Conservation (phyloP, 495 filamentous ascomycete species). For the Elaphomyces granulatus region DNA sequence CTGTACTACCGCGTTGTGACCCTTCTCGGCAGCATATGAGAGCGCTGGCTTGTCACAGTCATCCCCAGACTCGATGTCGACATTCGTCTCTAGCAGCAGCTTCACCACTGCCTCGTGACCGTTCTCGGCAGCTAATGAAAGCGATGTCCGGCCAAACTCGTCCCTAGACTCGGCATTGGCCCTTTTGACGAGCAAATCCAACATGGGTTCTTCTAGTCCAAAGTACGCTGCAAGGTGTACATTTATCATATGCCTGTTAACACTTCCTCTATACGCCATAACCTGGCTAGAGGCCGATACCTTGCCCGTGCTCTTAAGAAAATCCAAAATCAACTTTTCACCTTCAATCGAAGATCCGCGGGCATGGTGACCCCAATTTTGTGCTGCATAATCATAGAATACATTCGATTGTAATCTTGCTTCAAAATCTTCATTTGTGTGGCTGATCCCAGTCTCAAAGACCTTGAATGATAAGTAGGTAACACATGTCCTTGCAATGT, state of each 20-base stretch:
- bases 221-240: slow-evolving; percentile 10
- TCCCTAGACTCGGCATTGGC: slow-evolving; percentile 12
- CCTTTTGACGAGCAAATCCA: too few relatives aligned
- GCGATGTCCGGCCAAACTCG: slow-evolving; percentile 10
- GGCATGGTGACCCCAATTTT: slow-evolving; percentile 19
- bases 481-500: slow-evolving; percentile 15
- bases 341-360: too few relatives aligned
- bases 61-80: too few relatives aligned
- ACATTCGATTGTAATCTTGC: slow-evolving; percentile 7
- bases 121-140: slow-evolving; percentile 10
- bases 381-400: slow-evolving; percentile 18
- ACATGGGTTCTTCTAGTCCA: slow-evolving; percentile 4
- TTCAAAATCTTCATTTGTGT: slow-evolving; percentile 2
- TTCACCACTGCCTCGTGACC: slow-evolving; percentile 11
- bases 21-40: slow-evolving; percentile 20
- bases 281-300: too few relatives aligned
- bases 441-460: neutral
- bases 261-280: too few relatives aligned
- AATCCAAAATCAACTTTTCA: too few relatives aligned
- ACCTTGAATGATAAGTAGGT: slow-evolving; percentile 13
- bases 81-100: slow-evolving; percentile 14
- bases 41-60: too few relatives aligned
- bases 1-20: slow-evolving; percentile 8
- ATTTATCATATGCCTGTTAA: too few relatives aligned
- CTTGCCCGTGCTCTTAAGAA: too few relatives aligned